Evolutionary conservation across 1,284 basidiomycete genomes (phyloP).

Genomic region (Sphagnurus paluster): DNA sequence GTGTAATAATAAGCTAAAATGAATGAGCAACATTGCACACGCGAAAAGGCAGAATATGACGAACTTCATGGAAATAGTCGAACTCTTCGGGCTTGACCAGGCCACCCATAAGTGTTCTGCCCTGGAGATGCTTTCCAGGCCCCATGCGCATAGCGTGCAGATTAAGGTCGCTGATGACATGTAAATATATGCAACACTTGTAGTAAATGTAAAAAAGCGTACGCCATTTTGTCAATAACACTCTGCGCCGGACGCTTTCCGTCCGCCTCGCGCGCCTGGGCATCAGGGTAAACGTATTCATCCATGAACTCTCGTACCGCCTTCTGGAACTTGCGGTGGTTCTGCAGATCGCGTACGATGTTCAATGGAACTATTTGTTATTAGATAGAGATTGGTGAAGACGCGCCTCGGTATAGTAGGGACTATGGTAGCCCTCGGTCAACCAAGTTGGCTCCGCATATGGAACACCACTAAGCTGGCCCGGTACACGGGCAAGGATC

Average conservation of each 20-base stretch:
- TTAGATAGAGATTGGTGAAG: neutral
- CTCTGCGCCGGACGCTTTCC: constrained; percentile 68
- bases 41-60: neutral
- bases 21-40: neutral
- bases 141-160: constrained; percentile 88
- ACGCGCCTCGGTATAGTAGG: constrained; percentile 67
- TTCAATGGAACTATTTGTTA: neutral
- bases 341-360: constrained; percentile 18
- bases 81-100: constrained; percentile 82
- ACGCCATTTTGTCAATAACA: constrained; percentile 66
- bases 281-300: constrained; percentile 59
- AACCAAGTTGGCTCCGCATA: constrained; percentile 87
- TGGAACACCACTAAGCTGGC: constrained; percentile 70
- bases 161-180: constrained; percentile 51
- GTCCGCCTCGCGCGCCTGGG: constrained; percentile 63
- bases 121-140: constrained; percentile 74
- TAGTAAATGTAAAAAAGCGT: constrained; percentile 22
- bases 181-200: neutral
- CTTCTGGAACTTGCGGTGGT: constrained; percentile 59
- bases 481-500: constrained; percentile 52
- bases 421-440: constrained; percentile 59
- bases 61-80: constrained; percentile 68
- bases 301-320: constrained; percentile 57
- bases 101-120: constrained; percentile 76
- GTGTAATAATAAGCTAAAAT: constrained; percentile 72